phyloP scores from a whole-genome alignment of 2,329 filamentous ascomycete genomes.

The Aspergillus luchuensis region DNA sequence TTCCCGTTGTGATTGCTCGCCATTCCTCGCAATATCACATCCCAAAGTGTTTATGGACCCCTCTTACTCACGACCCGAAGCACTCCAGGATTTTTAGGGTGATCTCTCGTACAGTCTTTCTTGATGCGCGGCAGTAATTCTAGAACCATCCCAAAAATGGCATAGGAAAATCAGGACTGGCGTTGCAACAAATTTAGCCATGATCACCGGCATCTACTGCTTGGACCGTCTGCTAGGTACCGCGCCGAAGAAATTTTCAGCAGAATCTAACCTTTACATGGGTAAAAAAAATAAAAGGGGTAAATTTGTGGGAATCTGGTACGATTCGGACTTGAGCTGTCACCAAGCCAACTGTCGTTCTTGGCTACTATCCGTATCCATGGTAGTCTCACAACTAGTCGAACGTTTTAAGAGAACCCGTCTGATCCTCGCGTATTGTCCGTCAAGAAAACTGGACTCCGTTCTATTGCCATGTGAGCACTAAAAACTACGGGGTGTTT shows the following conservation, averaged over 20 bases:
- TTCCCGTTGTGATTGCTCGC: neutral
- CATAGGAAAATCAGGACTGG: neutral
- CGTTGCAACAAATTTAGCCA: neutral
- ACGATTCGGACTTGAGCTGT: too few species aligned
- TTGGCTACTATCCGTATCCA: too few species aligned
- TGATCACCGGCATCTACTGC: too few species aligned
- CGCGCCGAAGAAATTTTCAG: too few species aligned
- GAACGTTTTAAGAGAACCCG: too few species aligned
- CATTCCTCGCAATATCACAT: neutral
- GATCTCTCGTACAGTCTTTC: neutral
- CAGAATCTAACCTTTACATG: too few species aligned
- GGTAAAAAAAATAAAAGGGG: too few species aligned
- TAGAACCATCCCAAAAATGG: neutral
- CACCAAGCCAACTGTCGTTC: too few species aligned
- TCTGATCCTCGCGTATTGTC: neutral
- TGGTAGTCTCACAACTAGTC: too few species aligned
- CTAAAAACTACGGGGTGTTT: neutral
- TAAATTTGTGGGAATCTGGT: too few species aligned
- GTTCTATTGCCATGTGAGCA: neutral
- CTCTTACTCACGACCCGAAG: neutral
- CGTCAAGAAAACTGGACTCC: too few species aligned
- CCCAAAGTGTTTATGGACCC: neutral
- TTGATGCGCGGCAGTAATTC: neutral
- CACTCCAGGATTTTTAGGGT: neutral
- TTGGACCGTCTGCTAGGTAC: too few species aligned